Conservation (phyloP, 2,329 filamentous ascomycete genomes). For the Stromatinia cepivora region DNA sequence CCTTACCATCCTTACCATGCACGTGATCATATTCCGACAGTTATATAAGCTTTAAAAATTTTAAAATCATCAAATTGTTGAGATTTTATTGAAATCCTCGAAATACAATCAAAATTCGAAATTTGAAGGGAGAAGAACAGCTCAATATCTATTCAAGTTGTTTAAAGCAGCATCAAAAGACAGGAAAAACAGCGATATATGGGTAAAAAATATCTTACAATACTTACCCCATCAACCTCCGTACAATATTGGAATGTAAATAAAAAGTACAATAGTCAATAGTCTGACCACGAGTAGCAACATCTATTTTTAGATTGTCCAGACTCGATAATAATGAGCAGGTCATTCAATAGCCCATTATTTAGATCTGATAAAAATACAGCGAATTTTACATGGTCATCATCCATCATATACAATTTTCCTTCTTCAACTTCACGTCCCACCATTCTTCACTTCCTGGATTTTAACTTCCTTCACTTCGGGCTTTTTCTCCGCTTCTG, state of each 20-base stretch:
- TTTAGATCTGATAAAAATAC: constrained; percentile 23
- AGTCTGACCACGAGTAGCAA: background rate
- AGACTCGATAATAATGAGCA: background rate
- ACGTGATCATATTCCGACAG: no score
- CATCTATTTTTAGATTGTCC: background rate
- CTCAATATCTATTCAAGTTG: no score
- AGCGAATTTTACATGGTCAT: constrained; percentile 18
- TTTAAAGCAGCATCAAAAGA: no score
- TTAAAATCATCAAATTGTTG: no score
- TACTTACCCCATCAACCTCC: no score
- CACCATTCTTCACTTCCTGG: constrained; percentile 26
- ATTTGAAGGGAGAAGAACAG: no score
- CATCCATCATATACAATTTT: constrained; percentile 27
- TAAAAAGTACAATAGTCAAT: background rate
- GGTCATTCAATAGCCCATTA: background rate
- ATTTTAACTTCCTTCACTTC: constrained; percentile 26
- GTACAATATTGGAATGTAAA: background rate
- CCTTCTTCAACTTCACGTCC: constrained; percentile 4
- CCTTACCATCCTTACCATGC: no score
- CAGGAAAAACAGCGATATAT: no score
- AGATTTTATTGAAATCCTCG: no score
- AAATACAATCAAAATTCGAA: no score
- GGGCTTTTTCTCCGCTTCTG: constrained; percentile 30
- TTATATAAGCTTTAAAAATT: no score
- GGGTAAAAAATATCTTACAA: no score